These are phyloP conservation scores for Fusarium concolor DNA, from an alignment of 2,329 filamentous ascomycete genomes.

Conservation along the genomic window DNA sequence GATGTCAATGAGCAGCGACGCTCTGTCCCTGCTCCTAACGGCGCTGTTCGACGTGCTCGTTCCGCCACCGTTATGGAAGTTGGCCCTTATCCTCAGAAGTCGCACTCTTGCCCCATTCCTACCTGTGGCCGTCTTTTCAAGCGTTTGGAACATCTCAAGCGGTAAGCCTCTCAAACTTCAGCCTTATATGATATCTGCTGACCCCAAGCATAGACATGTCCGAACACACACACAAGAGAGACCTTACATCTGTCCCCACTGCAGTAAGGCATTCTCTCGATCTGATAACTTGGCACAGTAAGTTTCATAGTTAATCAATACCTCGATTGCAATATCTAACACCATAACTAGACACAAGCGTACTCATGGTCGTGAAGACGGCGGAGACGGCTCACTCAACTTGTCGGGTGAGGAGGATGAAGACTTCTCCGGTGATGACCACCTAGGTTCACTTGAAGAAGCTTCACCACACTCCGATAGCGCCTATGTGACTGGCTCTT, in stretches of 20 bases:
- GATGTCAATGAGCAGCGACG: slow-evolving; percentile 69
- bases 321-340: slow-evolving; percentile 20
- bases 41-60: slow-evolving; percentile 87
- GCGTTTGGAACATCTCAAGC: slow-evolving; percentile 98
- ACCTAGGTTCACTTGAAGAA: slow-evolving; percentile 83
- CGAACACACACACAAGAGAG: slow-evolving; percentile 99
- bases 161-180: slow-evolving; percentile 71
- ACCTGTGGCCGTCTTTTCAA: slow-evolving; percentile 98
- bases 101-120: slow-evolving; percentile 98
- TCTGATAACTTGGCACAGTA: slow-evolving; percentile 99
- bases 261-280: slow-evolving; percentile 98
- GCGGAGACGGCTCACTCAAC: slow-evolving; percentile 67
- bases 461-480: slow-evolving; percentile 78
- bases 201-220: slow-evolving; percentile 78
- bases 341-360: slow-evolving; percentile 80
- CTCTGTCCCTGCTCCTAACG: slow-evolving; percentile 76
- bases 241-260: slow-evolving; percentile 96
- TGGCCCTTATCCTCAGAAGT: slow-evolving; percentile 96
- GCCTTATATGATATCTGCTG: slow-evolving; percentile 26
- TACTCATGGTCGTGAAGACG: slow-evolving; percentile 74
- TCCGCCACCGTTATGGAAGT: slow-evolving; percentile 98
- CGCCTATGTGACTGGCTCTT: slow-evolving; percentile 67
- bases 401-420: slow-evolving; percentile 88
- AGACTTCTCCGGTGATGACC: slow-evolving; percentile 84
- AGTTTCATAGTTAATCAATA: slow-evolving; percentile 55